Conservation (phyloP, 768 basidiomycete species). For the Omphalotus guepiniiformis region DNA sequence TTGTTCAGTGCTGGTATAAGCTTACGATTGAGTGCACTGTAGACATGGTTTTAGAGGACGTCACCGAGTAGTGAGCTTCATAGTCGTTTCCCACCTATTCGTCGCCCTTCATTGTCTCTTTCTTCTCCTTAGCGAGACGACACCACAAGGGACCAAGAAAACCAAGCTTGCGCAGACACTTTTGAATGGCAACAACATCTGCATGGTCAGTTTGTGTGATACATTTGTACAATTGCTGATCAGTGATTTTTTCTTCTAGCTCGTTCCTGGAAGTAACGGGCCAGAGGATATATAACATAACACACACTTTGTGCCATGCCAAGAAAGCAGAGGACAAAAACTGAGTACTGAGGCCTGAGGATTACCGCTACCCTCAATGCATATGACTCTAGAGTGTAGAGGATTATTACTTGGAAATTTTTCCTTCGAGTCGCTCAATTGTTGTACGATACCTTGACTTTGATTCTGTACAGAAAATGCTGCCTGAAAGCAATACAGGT, state of each 20-base stretch:
- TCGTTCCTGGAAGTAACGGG: conserved; percentile 36
- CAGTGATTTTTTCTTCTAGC: conserved; percentile 17
- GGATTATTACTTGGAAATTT: too few species aligned
- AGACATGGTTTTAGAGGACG: conserved; percentile 97
- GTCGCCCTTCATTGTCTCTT: too few species aligned
- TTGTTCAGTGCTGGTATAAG: not conserved
- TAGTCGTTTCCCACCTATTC: not conserved
- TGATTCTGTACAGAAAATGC: too few species aligned
- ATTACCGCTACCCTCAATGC: too few species aligned
- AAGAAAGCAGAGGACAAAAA: too few species aligned
- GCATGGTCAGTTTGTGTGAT: conserved; percentile 64
- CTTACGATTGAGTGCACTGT: conserved; percentile 3
- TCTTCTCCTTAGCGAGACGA: conserved; percentile 61
- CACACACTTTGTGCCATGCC: too few species aligned
- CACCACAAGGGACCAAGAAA: conserved; percentile 75
- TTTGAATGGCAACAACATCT: conserved; percentile 93
- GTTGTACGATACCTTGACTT: too few species aligned
- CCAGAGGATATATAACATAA: conserved; percentile 16
- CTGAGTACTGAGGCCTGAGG: too few species aligned
- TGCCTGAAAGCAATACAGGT: too few species aligned
- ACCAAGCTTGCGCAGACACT: conserved; percentile 85
- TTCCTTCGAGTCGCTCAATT: too few species aligned
- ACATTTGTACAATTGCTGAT: not conserved
- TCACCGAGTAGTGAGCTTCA: conserved; percentile 83
- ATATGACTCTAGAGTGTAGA: too few species aligned